Percentiles rank a stretch among this genome's conserved stretches.
These are phyloP conservation scores for Rhodotorula sp. DNA, from an alignment of 1,284 basidiomycete genomes.

Conservation along the genomic window DNA sequence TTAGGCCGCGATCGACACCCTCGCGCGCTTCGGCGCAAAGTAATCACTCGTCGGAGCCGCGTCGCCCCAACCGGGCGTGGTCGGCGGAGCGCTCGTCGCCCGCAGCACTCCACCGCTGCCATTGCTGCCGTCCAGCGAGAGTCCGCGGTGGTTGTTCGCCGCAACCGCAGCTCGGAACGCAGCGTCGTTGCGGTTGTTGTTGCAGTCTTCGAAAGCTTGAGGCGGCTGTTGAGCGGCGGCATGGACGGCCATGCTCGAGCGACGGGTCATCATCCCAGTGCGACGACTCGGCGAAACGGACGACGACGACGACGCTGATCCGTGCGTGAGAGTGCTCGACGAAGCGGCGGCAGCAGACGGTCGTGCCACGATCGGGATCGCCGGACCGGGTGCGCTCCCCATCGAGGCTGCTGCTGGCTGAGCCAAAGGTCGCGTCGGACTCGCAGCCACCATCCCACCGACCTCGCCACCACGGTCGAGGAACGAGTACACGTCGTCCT, in stretches of 20 bases:
- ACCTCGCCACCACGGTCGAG: conserved; percentile 16
- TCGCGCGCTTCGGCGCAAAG: conserved; percentile 9
- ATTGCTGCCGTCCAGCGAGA: background rate
- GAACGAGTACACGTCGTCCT: conserved; percentile 33
- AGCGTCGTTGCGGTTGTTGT: background rate
- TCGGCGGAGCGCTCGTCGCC: conserved; percentile 14
- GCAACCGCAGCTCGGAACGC: background rate
- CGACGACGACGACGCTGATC: background rate
- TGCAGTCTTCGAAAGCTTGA: background rate
- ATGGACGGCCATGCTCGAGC: background rate
- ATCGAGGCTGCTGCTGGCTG: no score
- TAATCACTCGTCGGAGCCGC: conserved; percentile 10
- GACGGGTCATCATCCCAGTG: background rate
- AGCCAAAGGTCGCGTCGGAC: background rate
- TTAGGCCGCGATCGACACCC: background rate
- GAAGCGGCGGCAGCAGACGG: background rate
- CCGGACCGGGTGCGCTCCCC: background rate
- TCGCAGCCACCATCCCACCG: background rate
- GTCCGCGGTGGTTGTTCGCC: background rate
- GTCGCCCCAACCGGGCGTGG: conserved; percentile 16
- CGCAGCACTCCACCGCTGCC: background rate
- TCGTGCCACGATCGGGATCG: background rate
- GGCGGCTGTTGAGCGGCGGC: background rate
- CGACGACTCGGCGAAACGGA: background rate
- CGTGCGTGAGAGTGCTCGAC: background rate